Conservation (phyloP, 129 eudicot genomes). For the Tagetes patula region DNA sequence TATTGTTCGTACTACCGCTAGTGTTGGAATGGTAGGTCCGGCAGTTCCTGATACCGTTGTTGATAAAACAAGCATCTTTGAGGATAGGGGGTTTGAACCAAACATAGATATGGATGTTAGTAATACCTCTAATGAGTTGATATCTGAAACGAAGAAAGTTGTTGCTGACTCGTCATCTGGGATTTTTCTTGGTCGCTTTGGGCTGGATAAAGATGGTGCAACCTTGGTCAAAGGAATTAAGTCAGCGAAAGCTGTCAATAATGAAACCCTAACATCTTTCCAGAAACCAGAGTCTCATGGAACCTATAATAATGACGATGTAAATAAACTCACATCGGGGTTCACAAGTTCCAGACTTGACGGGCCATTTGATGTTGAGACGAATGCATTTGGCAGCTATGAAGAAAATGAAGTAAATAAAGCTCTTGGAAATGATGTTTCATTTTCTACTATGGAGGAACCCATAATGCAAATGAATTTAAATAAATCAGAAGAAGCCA, state of each 20-base stretch:
- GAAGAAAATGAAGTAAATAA: conserved; percentile 35
- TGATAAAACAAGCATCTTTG: conserved; percentile 27
- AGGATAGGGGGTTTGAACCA: conserved; percentile 30
- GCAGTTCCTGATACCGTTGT: conserved; percentile 22
- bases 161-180: conserved; percentile 35
- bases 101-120: conserved; percentile 26
- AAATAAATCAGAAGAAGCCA: conserved; percentile 37
- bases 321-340: conserved; percentile 31
- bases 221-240: conserved; percentile 24
- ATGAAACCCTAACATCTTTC: conserved; percentile 20
- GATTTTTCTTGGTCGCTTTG: conserved; percentile 37
- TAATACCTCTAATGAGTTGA: conserved; percentile 28
- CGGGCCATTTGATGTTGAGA: conserved; percentile 24
- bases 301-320: conserved; percentile 16
- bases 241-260: conserved; percentile 15
- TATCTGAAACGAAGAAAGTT: conserved; percentile 34
- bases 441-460: conserved; percentile 34
- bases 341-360: conserved; percentile 34
- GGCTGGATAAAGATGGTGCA: conserved; percentile 31
- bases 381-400: conserved; percentile 27
- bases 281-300: conserved; percentile 29
- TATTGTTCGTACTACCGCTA: conserved; percentile 12
- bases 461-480: conserved; percentile 34
- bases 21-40: conserved; percentile 21
- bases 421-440: conserved; percentile 22